Evolutionary conservation across 306 rosid genomes (phyloP).

Genomic region (Vachellia collinsii): DNA sequence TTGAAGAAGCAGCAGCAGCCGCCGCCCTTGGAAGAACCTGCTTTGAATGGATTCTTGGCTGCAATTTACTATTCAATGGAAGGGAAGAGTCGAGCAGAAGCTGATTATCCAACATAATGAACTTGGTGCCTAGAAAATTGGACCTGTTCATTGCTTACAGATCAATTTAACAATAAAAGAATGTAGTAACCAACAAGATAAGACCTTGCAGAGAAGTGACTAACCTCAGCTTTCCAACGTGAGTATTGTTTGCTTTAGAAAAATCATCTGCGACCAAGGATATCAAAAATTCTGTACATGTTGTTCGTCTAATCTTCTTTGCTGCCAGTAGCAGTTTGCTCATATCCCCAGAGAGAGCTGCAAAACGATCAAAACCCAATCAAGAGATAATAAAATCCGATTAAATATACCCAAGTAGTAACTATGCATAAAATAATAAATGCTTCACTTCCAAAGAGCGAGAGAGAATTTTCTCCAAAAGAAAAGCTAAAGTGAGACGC

Average conservation of each 20-base stretch:
- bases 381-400: not conserved
- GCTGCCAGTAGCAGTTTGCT: constrained; percentile 84
- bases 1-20: constrained; percentile 43
- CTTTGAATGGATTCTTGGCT: constrained; percentile 57
- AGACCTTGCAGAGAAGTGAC: constrained; percentile 17
- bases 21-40: constrained; percentile 60
- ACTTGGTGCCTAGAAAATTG: constrained; percentile 90
- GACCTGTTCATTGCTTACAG: constrained; percentile 61
- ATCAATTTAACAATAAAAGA: constrained; percentile 30
- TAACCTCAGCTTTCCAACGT: constrained; percentile 83
- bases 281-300: constrained; percentile 75
- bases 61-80: constrained; percentile 55
- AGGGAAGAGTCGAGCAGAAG: constrained; percentile 52
- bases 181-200: constrained; percentile 12
- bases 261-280: constrained; percentile 74
- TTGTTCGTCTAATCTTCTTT: constrained; percentile 78
- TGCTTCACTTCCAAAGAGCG: constrained; percentile 25
- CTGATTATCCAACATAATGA: constrained; percentile 68
- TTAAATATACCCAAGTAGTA: not conserved
- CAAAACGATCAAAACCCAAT: not conserved
- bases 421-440: not conserved
- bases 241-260: constrained; percentile 68
- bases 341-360: constrained; percentile 84
- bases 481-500: not conserved
- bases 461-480: constrained; percentile 2